Percentiles rank a stretch among this genome's conserved stretches.
phyloP scores from a whole-genome alignment of 805 yeast species.

The Kuraishia ogatae region DNA sequence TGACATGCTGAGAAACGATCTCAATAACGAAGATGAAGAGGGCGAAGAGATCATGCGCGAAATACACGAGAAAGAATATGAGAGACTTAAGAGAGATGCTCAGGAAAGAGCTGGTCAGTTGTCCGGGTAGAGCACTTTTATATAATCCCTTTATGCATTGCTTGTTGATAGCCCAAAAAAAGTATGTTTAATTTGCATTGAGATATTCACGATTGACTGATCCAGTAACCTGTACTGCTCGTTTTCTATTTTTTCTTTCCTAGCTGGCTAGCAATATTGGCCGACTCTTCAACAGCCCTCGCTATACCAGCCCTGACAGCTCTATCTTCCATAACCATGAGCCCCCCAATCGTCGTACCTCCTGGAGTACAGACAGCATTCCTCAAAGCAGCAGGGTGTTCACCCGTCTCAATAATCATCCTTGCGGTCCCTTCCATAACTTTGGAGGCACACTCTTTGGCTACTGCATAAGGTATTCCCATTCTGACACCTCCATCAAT shows the following conservation, averaged over 20 bases:
- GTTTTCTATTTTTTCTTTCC: constrained; percentile 35
- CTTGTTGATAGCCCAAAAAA: not conserved
- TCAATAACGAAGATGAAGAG: constrained; percentile 18
- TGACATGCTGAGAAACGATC: constrained; percentile 16
- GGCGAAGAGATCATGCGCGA: constrained; percentile 12
- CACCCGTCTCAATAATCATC: constrained; percentile 76
- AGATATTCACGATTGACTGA: not conserved
- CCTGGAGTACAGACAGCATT: constrained; percentile 94
- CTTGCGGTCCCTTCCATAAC: constrained; percentile 91
- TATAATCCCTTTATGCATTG: not conserved
- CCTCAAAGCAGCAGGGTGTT: constrained; percentile 83
- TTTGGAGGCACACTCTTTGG: constrained; percentile 82
- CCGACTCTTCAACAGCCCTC: constrained; percentile 85
- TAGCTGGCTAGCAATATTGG: constrained; percentile 59
- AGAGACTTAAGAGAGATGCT: constrained; percentile 23
- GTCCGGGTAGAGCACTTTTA: not conserved
- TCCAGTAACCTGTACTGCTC: not conserved
- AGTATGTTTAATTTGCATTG: not conserved
- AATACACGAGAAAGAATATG: constrained; percentile 18
- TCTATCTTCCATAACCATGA: constrained; percentile 84
- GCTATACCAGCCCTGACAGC: constrained; percentile 85
- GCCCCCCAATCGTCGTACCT: constrained; percentile 95
- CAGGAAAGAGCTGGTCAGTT: constrained; percentile 3
- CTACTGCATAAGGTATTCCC: constrained; percentile 85
- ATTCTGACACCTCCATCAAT: constrained; percentile 90